phyloP scores from a whole-genome alignment of 352 stramenopile genomes.

The Phytophthora boehmeriae region DNA sequence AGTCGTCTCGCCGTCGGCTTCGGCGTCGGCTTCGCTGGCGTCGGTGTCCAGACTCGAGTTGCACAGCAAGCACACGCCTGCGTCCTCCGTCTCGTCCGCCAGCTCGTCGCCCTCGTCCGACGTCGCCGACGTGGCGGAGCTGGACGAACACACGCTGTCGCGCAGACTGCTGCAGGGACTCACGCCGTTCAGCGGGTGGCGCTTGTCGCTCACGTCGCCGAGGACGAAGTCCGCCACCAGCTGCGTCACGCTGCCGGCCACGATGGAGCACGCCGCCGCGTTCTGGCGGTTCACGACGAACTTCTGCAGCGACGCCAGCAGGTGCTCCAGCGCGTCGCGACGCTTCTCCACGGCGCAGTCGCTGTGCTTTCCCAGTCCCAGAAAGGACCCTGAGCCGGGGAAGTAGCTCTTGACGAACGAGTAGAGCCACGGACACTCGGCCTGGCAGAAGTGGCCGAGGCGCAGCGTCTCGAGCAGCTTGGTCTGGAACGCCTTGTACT shows the following conservation, averaged over 20 bases:
- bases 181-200: conserved; percentile 30
- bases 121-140: conserved; percentile 15
- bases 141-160: conserved; percentile 8
- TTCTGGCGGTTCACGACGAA: conserved; percentile 42
- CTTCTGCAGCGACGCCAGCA: conserved; percentile 40
- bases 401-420: conserved; percentile 50
- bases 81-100: conserved; percentile 14
- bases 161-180: conserved; percentile 11
- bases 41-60: conserved; percentile 22
- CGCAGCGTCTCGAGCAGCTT: conserved; percentile 29
- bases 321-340: conserved; percentile 30
- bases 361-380: conserved; percentile 27
- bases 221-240: conserved; percentile 38
- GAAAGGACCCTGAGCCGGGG: conserved; percentile 30
- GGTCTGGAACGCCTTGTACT: conserved; percentile 44
- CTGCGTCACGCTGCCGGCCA: conserved; percentile 25
- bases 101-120: conserved; percentile 25
- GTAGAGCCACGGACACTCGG: conserved; percentile 45
- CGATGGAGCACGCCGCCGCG: conserved; percentile 34
- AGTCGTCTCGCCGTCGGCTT: not conserved
- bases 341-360: conserved; percentile 31
- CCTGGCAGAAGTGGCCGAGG: conserved; percentile 44
- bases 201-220: conserved; percentile 30
- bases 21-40: not conserved
- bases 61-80: conserved; percentile 22